Evolutionary conservation across 345 rosid genomes (phyloP).

Genomic region (Microcos paniculata): DNA sequence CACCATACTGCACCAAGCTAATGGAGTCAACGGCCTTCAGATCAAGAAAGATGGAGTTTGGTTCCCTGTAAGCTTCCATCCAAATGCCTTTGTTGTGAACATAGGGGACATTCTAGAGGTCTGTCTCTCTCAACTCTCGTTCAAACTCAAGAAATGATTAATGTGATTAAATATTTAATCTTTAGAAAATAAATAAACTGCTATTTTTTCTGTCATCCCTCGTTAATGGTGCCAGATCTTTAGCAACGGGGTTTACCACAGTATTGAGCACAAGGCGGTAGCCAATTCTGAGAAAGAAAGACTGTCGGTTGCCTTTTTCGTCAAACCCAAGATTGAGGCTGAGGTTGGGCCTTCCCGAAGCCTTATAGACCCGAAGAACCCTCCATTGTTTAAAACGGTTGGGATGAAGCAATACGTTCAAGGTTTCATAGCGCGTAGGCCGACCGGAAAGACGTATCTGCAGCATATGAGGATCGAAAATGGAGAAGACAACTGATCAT

Average conservation of each 20-base stretch:
- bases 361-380: constrained; percentile 6
- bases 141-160: too few relatives aligned
- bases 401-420: constrained; percentile 23
- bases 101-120: constrained; percentile 28
- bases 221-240: constrained; percentile 19
- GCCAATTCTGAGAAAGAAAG: constrained; percentile 25
- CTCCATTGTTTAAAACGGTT: constrained; percentile 11
- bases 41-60: constrained; percentile 26
- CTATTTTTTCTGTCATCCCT: too few relatives aligned
- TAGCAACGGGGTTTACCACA: constrained; percentile 28
- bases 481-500: neutral
- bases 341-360: constrained; percentile 26
- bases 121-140: neutral
- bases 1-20: constrained; percentile 28
- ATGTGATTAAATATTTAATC: too few relatives aligned
- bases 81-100: constrained; percentile 26
- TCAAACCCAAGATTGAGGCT: constrained; percentile 20
- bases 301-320: constrained; percentile 21
- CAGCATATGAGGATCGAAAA: constrained; percentile 20
- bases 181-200: too few relatives aligned
- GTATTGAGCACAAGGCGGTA: constrained; percentile 29
- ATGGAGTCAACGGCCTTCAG: constrained; percentile 25
- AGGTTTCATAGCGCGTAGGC: constrained; percentile 20
- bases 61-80: constrained; percentile 23
- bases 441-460: constrained; percentile 28